Evolutionary conservation across 2,329 filamentous ascomycete genomes (phyloP), one percentile per base, ranked within the genome.

Genomic region (Ascochyta clinopodiicola): DNA sequence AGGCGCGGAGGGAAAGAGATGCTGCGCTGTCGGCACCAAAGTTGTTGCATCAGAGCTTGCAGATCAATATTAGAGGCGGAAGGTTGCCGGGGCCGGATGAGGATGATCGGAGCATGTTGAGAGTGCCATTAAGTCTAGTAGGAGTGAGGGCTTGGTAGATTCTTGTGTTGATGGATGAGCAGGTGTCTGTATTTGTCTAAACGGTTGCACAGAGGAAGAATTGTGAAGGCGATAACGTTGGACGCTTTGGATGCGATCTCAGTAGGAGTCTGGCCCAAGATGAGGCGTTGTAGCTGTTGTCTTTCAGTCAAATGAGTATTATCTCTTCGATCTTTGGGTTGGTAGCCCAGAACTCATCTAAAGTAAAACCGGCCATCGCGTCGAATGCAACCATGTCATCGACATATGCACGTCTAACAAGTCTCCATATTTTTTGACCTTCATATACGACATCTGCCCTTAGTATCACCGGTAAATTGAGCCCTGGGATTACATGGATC

Each of bases 1-100:
- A 46, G 10, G 57, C 63, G 63, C 66, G 76, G 4, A 56, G 35
- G n/a, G 59, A 73, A 35, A 59, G 72, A 6, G 77, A 79, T 59
- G 42, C 40, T 6, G 53, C 19, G 0, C 46, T 79, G 31, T 56
- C 51, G 5, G 71, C 67, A 29, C 77, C 75, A 2, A 71, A 59
- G 34, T 49, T 79, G 51, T 46, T 79, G 31, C 68, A 77, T 51
- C 74, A 70, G 39, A 70, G 74, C 2, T 51, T 79, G 62, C 76
- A 78, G 60, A 57, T 78, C 7, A 78, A 79, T 51, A 66, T 78
- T 35, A 70, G 75, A n/a, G 76, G 66, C 0, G 75, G 75, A 0
- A 62, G 64, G 27, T 62, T 78, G 36, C 75, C 77, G 1, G 31
- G 17, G 17, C 21, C 38, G 21, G 46, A 46, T 27, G 42, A 46